Conservation (phyloP, 2,329 filamentous ascomycete species). For the Penicillium sp. region DNA sequence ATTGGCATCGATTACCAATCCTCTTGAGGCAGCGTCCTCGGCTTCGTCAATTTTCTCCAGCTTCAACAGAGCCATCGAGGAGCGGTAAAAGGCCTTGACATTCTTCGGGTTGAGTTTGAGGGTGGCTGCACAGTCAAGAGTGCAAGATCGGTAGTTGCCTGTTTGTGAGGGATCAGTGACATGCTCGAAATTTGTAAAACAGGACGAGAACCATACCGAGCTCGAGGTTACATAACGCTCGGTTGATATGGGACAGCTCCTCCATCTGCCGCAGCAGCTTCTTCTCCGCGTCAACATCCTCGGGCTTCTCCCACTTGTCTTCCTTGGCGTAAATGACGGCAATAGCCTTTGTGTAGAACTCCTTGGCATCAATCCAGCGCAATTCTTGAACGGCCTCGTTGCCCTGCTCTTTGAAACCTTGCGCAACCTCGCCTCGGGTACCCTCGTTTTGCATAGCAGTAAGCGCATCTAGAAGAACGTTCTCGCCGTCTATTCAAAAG, state of each 20-base stretch:
- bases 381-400: slow-evolving; percentile 80
- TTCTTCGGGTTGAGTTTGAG: slow-evolving; percentile 77
- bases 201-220: slow-evolving; percentile 54
- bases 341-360: slow-evolving; percentile 89
- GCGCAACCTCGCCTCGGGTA: slow-evolving; percentile 75
- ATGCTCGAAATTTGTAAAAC: not conserved
- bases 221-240: slow-evolving; percentile 85
- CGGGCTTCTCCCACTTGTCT: slow-evolving; percentile 50
- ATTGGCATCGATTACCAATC: slow-evolving; percentile 66
- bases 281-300: slow-evolving; percentile 58
- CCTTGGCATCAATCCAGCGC: slow-evolving; percentile 77
- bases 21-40: slow-evolving; percentile 71
- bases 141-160: slow-evolving; percentile 85
- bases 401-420: slow-evolving; percentile 85
- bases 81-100: slow-evolving; percentile 89
- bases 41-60: slow-evolving; percentile 79
- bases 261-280: slow-evolving; percentile 63
- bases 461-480: slow-evolving; percentile 79
- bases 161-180: slow-evolving; percentile 18
- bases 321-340: slow-evolving; percentile 67
- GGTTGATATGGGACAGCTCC: slow-evolving; percentile 79
- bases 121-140: slow-evolving; percentile 76
- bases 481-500: slow-evolving; percentile 58
- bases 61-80: slow-evolving; percentile 71
- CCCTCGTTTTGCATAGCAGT: slow-evolving; percentile 92